Evolutionary conservation across 345 rosid species (phyloP), one percentile per base, ranked within the genome.

Genomic region (Pelargonium nanum): DNA sequence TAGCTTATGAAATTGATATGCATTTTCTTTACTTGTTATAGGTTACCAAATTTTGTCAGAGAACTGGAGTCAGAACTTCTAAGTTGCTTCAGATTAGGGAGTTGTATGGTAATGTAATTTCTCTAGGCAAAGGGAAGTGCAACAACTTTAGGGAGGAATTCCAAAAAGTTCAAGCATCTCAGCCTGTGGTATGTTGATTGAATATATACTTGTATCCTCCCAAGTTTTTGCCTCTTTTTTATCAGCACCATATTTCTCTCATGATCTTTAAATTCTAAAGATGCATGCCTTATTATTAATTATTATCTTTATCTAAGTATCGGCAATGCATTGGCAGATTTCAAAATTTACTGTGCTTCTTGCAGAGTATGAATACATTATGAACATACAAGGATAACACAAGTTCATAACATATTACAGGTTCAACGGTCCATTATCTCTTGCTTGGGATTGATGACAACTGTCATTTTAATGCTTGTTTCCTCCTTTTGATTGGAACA

Each of bases 141-240:
- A 40, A 72, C n/a, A 80, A 72, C 68, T 87, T 89, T 72, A 60
- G 67, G 70, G 83, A 85, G 65, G 96, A 92, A 80, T 67, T 82
- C 53, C 77, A 70, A 26, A 85, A 85, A 72, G 70, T 69, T 65
- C 81, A 72, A 61, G 91, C 79, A 22, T 78, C 95, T n/a, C 79
- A 67, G 59, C 91, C 89, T 58, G 59, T 62, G 85, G 96, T 89
- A 79, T 63, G 70, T 24, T 68, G 34, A 54, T 64, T 52, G 6
- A 9, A 52, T 4, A 52, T 19, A 2, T 15, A 52, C 22, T 52
- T 19, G 22, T 52, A 17, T 4, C n/a, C 55, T 52, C 21, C 50
- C 40, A 7, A 57, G 1, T 25, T 34, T 15, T 32, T 54, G 26
- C 32, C n/a, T n/a, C n/a, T n/a, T n/a, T n/a, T n/a, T n/a, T n/a